phyloP scores from a whole-genome alignment of 495 filamentous ascomycete species.

The Tetracladium marchalianum region DNA sequence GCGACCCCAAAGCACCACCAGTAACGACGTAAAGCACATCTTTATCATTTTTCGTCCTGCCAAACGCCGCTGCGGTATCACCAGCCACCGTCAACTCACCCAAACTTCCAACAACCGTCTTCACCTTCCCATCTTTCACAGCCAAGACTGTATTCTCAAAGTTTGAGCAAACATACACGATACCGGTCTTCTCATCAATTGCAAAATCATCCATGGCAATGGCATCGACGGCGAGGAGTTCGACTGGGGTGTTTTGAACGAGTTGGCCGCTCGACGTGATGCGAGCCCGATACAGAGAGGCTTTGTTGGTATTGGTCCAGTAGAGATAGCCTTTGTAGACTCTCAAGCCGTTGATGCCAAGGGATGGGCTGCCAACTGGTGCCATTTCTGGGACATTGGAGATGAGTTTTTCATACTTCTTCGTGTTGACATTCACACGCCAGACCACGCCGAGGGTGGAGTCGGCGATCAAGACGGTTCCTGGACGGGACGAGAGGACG shows the following conservation, averaged over 20 bases:
- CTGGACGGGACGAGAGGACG: conserved; percentile 9
- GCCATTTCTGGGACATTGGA: conserved; percentile 22
- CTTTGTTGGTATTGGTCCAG: conserved; percentile 25
- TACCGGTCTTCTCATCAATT: neutral
- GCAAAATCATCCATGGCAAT: conserved; percentile 1
- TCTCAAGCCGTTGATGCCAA: conserved; percentile 33
- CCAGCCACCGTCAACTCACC: conserved; percentile 14
- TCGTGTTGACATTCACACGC: conserved; percentile 24
- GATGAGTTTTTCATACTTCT: conserved; percentile 24
- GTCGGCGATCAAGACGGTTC: conserved; percentile 29
- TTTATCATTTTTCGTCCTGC: conserved; percentile 12
- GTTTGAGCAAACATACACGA: neutral
- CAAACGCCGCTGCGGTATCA: conserved; percentile 17
- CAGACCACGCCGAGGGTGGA: conserved; percentile 26
- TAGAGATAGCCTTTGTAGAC: conserved; percentile 25
- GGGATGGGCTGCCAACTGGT: conserved; percentile 1
- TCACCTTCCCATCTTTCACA: conserved; percentile 6
- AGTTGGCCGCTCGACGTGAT: neutral
- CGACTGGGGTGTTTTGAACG: too few species aligned
- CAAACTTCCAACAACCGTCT: conserved; percentile 9
- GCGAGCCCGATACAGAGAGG: neutral
- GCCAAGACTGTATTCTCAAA: neutral
- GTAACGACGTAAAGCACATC: conserved; percentile 20
- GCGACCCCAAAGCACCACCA: conserved; percentile 9
- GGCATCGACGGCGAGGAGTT: too few species aligned